Base-by-base conservation (phyloP, 2,329 filamentous ascomycete species). In the Talaromyces amestolkiae region DNA sequence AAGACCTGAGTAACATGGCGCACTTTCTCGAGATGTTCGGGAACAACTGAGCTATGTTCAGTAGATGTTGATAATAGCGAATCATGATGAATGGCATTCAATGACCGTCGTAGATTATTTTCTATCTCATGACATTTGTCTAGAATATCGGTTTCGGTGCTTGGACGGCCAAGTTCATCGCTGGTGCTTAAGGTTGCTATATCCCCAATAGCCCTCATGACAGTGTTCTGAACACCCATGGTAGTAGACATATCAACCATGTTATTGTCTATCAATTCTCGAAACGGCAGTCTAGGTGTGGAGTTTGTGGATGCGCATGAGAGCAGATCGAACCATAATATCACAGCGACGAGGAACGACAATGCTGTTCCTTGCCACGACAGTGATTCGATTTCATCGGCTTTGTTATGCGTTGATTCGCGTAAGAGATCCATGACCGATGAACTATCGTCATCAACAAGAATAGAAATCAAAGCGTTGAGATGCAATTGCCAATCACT, bases 401-500 rank as follows among this genome's bases (percentile, higher is more conserved):
- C 5, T 5, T 22, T n/a, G 10, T n/a, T 59, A 5, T 59, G 43
- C 10, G n/a, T 24, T 13, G 33, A 33, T 17, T 35, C 45, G 58
- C 19, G n/a, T 11, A 64, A n/a, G 2, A 64, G 31, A 10, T 64
- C 41, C 3, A 59, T 54, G 17, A 67, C 47, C 33, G 61, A 33
- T 2, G 41, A n/a, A 9, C 58, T 49, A 31, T 51, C 41, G 49
- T 45, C n/a, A 64, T 56, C 17, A 27, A 63, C 27, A 9, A 63
- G 27, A 64, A 65, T 56, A 15, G 67, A 65, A 22, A 66, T 65
- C 22, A 68, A 47, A 8, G 66, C 67, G 19, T 68, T 67, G 11
- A 68, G 58, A 61, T 68, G 67, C 22, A 67, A 41, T 41, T 68
- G 65, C 67, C 67, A 68, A 24, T 68, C 66, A 31, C 67, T 67